phyloP scores from a whole-genome alignment of 129 eudicot genomes.

The Kitagawia praeruptora region DNA sequence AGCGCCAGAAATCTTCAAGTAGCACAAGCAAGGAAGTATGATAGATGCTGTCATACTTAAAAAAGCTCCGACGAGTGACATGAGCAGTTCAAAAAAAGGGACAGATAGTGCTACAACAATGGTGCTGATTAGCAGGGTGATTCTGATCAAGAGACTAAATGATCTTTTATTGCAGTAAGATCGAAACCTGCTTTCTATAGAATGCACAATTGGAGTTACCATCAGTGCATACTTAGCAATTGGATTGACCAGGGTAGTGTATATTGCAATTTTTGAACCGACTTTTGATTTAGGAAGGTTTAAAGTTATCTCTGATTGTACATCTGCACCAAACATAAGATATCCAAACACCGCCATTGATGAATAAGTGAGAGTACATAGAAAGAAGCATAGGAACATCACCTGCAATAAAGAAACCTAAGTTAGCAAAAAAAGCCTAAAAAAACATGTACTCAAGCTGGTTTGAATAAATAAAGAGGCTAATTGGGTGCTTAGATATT shows the following conservation, averaged over 20 bases:
- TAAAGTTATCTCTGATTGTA: constrained; percentile 65
- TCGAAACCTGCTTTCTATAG: constrained; percentile 41
- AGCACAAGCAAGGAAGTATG: constrained; percentile 64
- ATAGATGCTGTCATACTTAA: constrained; percentile 58
- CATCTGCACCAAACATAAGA: constrained; percentile 64
- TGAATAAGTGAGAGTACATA: constrained; percentile 60
- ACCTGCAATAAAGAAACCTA: constrained; percentile 44
- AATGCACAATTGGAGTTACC: constrained; percentile 61
- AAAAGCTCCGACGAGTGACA: constrained; percentile 89
- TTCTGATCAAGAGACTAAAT: constrained; percentile 44
- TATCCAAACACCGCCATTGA: constrained; percentile 78
- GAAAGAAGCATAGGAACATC: constrained; percentile 59
- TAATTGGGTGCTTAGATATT: background rate
- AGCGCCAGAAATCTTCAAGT: constrained; percentile 55
- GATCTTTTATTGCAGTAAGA: constrained; percentile 25
- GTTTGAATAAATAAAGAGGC: background rate
- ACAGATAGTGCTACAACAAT: constrained; percentile 53
- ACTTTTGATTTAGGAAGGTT: constrained; percentile 68
- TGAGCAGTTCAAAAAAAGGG: constrained; percentile 62
- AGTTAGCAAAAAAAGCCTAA: background rate
- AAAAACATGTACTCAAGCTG: background rate
- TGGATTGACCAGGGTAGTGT: constrained; percentile 83
- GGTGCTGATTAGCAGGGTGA: constrained; percentile 53
- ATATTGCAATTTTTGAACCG: constrained; percentile 70
- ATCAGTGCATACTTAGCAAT: constrained; percentile 80